Evolutionary conservation across 345 rosid genomes (phyloP).

Genomic region (Odontarrhena argentea): DNA sequence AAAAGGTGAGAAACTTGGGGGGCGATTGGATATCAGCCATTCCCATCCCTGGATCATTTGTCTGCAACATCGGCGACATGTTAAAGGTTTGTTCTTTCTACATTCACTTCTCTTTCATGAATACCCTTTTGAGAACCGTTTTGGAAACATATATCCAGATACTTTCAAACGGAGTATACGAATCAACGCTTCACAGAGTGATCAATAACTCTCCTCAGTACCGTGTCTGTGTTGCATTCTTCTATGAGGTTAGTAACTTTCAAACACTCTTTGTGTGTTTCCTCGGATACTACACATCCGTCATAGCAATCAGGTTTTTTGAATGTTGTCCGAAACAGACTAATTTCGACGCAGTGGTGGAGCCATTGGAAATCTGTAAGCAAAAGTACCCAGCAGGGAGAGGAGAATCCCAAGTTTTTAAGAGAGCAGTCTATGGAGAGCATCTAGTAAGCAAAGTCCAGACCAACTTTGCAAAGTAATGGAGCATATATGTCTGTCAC

Average conservation of each 20-base stretch:
- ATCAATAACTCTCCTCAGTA: constrained; percentile 60
- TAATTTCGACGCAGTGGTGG: constrained; percentile 65
- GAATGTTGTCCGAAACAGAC: constrained; percentile 45
- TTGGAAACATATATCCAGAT: constrained; percentile 51
- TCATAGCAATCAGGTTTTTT: not conserved
- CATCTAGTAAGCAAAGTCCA: constrained; percentile 73
- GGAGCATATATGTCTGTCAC: not conserved
- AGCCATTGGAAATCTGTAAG: constrained; percentile 71
- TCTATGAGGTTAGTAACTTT: constrained; percentile 65
- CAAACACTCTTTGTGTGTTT: not conserved
- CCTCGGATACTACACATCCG: not conserved
- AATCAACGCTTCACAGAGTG: constrained; percentile 77
- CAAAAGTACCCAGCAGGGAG: constrained; percentile 30
- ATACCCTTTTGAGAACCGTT: not conserved
- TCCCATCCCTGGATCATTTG: constrained; percentile 81
- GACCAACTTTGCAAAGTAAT: constrained; percentile 57
- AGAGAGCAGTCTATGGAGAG: constrained; percentile 74
- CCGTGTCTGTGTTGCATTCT: constrained; percentile 69
- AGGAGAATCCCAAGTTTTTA: constrained; percentile 53
- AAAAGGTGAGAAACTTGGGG: constrained; percentile 71
- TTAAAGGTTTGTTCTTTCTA: constrained; percentile 55
- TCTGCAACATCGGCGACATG: constrained; percentile 96
- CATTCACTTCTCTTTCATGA: constrained; percentile 13
- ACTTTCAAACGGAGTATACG: constrained; percentile 75
- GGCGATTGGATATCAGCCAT: constrained; percentile 91